phyloP scores from a whole-genome alignment of 164 flowering plant genomes.

The Vitis rupestris region DNA sequence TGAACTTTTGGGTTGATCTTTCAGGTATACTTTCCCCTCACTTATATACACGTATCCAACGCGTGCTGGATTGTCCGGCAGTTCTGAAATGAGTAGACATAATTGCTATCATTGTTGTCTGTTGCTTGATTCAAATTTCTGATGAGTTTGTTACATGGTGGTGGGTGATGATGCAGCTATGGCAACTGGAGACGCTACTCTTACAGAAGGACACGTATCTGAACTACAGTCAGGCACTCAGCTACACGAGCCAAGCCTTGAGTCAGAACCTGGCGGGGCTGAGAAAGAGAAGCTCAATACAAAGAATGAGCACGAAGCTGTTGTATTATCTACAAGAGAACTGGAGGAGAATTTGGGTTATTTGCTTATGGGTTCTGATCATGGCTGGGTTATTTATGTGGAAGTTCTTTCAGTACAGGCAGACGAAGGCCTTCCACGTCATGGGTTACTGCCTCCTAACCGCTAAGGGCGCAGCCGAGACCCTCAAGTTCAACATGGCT shows the following conservation, averaged over 20 bases:
- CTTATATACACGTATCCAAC: not conserved
- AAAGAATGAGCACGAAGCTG: constrained; percentile 43
- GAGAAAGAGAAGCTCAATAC: constrained; percentile 49
- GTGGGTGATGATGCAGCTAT: constrained; percentile 55
- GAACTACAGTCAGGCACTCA: constrained; percentile 95
- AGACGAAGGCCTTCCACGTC: constrained; percentile 59
- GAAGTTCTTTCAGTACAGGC: constrained; percentile 84
- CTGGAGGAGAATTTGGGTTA: constrained; percentile 88
- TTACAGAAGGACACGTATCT: constrained; percentile 94
- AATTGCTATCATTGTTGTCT: constrained; percentile 5
- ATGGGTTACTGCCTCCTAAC: constrained; percentile 95
- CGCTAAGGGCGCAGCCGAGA: constrained; percentile 98
- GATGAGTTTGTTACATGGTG: constrained; percentile 2
- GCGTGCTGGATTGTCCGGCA: constrained; percentile 4
- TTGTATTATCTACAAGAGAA: constrained; percentile 72
- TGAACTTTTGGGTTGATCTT: constrained; percentile 3
- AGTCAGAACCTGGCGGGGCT: constrained; percentile 92
- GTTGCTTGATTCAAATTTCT: constrained; percentile 9
- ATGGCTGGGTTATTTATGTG: constrained; percentile 77
- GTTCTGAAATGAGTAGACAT: not conserved
- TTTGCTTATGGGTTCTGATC: constrained; percentile 70
- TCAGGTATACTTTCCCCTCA: not conserved
- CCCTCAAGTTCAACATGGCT: constrained; percentile 96
- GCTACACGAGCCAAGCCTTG: constrained; percentile 96
- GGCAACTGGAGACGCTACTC: constrained; percentile 96